Evolutionary conservation across 768 basidiomycete genomes (phyloP).

Genomic region (Cyclocybe aegerita): DNA sequence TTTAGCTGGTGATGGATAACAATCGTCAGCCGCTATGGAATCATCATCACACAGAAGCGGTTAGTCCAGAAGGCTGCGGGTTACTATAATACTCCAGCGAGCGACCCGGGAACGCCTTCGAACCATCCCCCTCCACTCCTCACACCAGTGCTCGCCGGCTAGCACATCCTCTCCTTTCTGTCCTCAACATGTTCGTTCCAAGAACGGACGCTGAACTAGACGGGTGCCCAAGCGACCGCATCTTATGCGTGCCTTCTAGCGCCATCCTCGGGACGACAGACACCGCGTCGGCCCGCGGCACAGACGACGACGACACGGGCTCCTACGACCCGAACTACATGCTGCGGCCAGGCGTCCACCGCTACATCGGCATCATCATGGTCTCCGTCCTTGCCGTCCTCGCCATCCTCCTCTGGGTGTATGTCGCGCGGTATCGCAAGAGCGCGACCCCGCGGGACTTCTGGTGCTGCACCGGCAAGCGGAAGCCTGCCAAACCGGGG

Average conservation of each 20-base stretch:
- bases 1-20: conserved; percentile 21
- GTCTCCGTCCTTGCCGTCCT: conserved; percentile 35
- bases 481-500: not conserved
- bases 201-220: conserved; percentile 20
- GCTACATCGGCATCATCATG: conserved; percentile 46
- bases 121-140: conserved; percentile 6
- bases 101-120: conserved; percentile 6
- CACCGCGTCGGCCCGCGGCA: conserved; percentile 10
- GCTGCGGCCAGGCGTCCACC: conserved; percentile 31
- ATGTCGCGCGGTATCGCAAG: conserved; percentile 31
- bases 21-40: conserved; percentile 28
- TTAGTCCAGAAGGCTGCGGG: conserved; percentile 18
- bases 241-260: conserved; percentile 18
- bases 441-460: conserved; percentile 14
- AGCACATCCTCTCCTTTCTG: conserved; percentile 7
- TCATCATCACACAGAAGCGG: conserved; percentile 22
- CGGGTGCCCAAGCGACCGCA: conserved; percentile 19
- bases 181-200: conserved; percentile 29
- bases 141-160: not conserved
- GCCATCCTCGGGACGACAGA: conserved; percentile 18
- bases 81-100: conserved; percentile 18
- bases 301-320: conserved; percentile 7
- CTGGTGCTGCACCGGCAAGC: conserved; percentile 4
- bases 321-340: conserved; percentile 10
- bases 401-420: conserved; percentile 35